Conservation (phyloP, 352 stramenopile genomes). For the Lagenidium sp. region DNA sequence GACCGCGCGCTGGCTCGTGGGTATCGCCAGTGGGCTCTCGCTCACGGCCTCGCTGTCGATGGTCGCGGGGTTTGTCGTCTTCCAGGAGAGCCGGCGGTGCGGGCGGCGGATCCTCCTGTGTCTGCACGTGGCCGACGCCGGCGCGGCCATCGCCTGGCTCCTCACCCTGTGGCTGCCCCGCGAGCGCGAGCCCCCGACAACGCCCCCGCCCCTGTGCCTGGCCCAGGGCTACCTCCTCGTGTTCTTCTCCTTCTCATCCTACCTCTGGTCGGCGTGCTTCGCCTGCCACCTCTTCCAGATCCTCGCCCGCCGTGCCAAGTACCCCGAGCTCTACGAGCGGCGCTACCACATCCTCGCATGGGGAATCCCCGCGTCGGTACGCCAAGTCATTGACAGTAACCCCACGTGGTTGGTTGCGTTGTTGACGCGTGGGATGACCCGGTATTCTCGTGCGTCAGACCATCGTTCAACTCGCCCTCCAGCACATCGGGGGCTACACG, state of each 20-base stretch:
- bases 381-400: background rate
- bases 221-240: constrained; percentile 48
- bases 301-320: constrained; percentile 31
- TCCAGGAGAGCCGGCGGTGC: constrained; percentile 56
- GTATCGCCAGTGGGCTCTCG: constrained; percentile 27
- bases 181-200: background rate
- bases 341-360: constrained; percentile 64
- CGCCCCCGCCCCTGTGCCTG: constrained; percentile 15
- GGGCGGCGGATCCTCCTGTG: constrained; percentile 54
- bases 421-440: no score
- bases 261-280: constrained; percentile 68
- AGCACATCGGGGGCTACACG: constrained; percentile 30
- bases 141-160: constrained; percentile 40
- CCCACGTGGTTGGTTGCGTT: background rate
- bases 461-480: constrained; percentile 31
- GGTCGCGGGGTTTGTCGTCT: constrained; percentile 44
- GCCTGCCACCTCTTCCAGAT: constrained; percentile 71
- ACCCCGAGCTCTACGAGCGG: constrained; percentile 52
- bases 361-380: constrained; percentile 42
- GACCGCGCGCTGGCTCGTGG: constrained; percentile 33
- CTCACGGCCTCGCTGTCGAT: constrained; percentile 32
- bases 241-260: constrained; percentile 61
- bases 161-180: constrained; percentile 30
- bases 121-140: constrained; percentile 45
- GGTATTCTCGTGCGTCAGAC: constrained; percentile 17